phyloP scores from a whole-genome alignment of 495 filamentous ascomycete species.

The Hyaloscypha finlandica region DNA sequence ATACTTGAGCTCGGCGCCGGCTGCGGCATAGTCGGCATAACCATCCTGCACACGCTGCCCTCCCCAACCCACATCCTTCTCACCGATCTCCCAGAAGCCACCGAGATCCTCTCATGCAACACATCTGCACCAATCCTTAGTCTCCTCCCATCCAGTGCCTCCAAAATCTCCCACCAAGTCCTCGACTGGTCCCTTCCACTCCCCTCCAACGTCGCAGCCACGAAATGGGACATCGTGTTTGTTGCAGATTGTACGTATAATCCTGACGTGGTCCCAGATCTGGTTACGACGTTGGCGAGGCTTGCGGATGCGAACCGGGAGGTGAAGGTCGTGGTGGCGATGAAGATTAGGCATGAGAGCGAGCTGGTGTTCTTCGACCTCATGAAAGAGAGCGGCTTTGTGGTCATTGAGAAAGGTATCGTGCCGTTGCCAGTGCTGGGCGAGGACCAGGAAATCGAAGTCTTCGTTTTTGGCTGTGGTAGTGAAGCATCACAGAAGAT shows the following conservation, averaged over 20 bases:
- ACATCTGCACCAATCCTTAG: conserved; percentile 31
- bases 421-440: conserved; percentile 61
- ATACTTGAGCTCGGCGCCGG: conserved; percentile 82
- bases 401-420: conserved; percentile 44
- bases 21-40: conserved; percentile 82
- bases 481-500: not conserved
- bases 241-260: conserved; percentile 97
- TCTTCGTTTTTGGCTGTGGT: conserved; percentile 38
- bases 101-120: conserved; percentile 61
- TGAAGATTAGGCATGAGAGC: conserved; percentile 83
- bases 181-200: conserved; percentile 74
- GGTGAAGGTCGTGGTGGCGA: conserved; percentile 65
- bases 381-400: conserved; percentile 62
- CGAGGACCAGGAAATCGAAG: conserved; percentile 59
- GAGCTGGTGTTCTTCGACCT: conserved; percentile 80
- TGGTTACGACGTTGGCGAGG: conserved; percentile 68
- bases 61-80: conserved; percentile 56
- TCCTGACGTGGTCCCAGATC: conserved; percentile 70
- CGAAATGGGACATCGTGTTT: conserved; percentile 68
- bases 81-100: conserved; percentile 81
- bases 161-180: conserved; percentile 36
- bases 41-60: conserved; percentile 60
- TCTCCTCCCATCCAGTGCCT: not conserved
- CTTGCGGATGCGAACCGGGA: conserved; percentile 49
- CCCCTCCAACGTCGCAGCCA: conserved; percentile 39